Percentiles rank a stretch among this genome's conserved stretches.
Evolutionary conservation across 345 rosid species (phyloP).

Genomic region (Melaleuca alternifolia): DNA sequence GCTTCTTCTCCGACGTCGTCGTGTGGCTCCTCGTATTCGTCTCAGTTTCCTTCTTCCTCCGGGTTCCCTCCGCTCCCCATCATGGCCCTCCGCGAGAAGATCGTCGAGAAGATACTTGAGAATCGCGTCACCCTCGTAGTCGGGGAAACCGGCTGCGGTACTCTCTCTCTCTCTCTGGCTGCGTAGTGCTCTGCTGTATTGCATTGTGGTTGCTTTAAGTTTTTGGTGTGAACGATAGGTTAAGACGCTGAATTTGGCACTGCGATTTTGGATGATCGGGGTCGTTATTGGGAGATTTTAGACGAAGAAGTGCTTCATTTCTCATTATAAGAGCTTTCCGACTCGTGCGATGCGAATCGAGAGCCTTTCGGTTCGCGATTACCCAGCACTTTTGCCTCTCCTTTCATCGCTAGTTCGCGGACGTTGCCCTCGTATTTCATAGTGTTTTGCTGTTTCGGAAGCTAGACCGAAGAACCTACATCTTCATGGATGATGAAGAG

Average conservation of each 20-base stretch:
- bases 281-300: background rate
- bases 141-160: slow-evolving; percentile 97
- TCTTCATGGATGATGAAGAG: background rate
- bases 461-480: background rate
- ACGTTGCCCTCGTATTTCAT: background rate
- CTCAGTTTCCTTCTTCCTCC: slow-evolving; percentile 27
- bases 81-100: slow-evolving; percentile 46
- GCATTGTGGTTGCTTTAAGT: background rate
- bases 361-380: background rate
- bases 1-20: slow-evolving; percentile 44
- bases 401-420: background rate
- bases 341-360: background rate
- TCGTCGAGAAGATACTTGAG: slow-evolving; percentile 67
- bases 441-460: background rate
- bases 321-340: background rate
- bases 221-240: background rate
- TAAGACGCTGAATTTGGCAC: background rate
- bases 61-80: slow-evolving; percentile 64
- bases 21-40: slow-evolving; percentile 25
- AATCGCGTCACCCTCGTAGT: slow-evolving; percentile 96
- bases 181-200: background rate
- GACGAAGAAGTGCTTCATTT: background rate
- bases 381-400: background rate
- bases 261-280: background rate
- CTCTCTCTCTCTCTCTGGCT: background rate